Evolutionary conservation across 306 rosid genomes (phyloP).

Genomic region (Prosopis cineraria): DNA sequence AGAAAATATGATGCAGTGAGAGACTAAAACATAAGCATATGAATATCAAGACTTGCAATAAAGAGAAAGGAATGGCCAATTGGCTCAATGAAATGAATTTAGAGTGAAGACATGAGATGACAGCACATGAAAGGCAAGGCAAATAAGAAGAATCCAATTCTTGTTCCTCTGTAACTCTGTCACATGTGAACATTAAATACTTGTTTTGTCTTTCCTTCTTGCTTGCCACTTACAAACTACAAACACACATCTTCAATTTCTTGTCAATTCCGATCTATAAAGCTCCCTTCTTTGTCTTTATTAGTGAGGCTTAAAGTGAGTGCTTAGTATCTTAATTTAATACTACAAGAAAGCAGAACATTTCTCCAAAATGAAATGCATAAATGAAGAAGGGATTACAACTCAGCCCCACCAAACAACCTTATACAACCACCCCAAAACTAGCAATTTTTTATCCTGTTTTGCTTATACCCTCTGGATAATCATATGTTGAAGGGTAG

Average conservation of each 20-base stretch:
- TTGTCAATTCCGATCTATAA: constrained; percentile 16
- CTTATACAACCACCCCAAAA: constrained; percentile 9
- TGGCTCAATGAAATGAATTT: too few relatives aligned
- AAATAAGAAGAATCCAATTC: constrained; percentile 28
- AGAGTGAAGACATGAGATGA: constrained; percentile 24
- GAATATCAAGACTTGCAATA: too few relatives aligned
- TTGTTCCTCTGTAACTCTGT: constrained; percentile 18
- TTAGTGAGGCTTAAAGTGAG: constrained; percentile 22
- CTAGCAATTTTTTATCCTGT: constrained; percentile 19
- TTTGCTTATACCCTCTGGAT: background rate
- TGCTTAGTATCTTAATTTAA: constrained; percentile 17
- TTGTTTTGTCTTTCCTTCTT: constrained; percentile 22
- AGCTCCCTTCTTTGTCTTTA: constrained; percentile 6
- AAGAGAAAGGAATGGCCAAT: too few relatives aligned
- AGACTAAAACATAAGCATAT: too few relatives aligned
- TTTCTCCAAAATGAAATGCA: constrained; percentile 24
- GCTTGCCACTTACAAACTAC: constrained; percentile 1
- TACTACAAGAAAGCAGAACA: constrained; percentile 18
- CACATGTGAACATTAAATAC: constrained; percentile 27
- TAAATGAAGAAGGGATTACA: constrained; percentile 36
- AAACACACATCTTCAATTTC: background rate
- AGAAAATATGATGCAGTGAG: too few relatives aligned
- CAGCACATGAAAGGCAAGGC: constrained; percentile 34
- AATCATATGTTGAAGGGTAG: background rate
- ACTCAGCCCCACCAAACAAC: constrained; percentile 41